Conservation (phyloP, 2,329 filamentous ascomycete genomes). For the Fusarium multiceps region DNA sequence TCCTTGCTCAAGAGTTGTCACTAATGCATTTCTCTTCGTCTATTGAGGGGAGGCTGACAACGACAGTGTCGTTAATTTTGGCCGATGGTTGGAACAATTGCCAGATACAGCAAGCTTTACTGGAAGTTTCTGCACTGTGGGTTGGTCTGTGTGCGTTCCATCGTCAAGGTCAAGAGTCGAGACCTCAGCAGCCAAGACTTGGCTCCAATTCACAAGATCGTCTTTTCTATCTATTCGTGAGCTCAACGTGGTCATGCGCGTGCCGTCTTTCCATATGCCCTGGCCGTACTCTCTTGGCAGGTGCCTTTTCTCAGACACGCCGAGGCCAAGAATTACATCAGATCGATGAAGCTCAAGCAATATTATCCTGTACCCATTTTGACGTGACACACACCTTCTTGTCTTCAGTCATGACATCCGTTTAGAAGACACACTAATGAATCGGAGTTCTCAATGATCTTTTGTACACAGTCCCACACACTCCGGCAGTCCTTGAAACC, state of each 20-base stretch:
- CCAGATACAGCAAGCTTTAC: too few species aligned
- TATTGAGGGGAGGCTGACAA: constrained; percentile 5
- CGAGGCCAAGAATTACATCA: constrained; percentile 25
- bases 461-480: not conserved
- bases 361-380: not conserved
- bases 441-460: too few species aligned
- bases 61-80: constrained; percentile 23
- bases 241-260: constrained; percentile 33
- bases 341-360: not conserved
- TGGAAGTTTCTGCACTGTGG: not conserved
- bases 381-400: not conserved
- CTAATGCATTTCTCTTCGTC: constrained; percentile 35
- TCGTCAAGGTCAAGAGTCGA: constrained; percentile 37
- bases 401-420: not conserved
- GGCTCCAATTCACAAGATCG: constrained; percentile 38
- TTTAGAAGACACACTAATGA: not conserved
- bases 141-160: not conserved
- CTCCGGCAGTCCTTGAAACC: constrained; percentile 8
- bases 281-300: constrained; percentile 39
- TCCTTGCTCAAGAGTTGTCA: constrained; percentile 26
- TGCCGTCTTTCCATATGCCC: constrained; percentile 41
- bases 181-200: constrained; percentile 47
- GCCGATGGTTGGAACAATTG: too few species aligned
- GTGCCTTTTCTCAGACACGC: constrained; percentile 11
- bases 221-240: constrained; percentile 12